Base-by-base conservation (phyloP, 2,329 filamentous ascomycete species). In the Chaetothyriales sp. region DNA sequence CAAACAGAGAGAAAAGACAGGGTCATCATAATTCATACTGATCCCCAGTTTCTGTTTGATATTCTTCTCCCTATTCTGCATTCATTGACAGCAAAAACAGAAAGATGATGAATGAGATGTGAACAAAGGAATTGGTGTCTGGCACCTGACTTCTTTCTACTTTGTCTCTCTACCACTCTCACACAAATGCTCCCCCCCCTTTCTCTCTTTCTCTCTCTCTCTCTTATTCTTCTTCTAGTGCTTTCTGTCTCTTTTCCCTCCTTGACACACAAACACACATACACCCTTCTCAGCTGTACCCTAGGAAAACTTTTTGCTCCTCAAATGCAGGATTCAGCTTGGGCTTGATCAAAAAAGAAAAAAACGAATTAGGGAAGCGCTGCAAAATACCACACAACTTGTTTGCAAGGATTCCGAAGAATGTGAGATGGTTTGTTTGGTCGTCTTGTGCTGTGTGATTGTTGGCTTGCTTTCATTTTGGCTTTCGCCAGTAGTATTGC, bases 401-500 rank as follows among this genome's bases (percentile, higher is more conserved):
- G 63, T 65, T 64, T 66, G 63, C 61, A 65, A 63, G 12, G 52
- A 53, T 59, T 58, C 55, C 57, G 58, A 53, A 42, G 28, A 50
- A 46, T 18, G 43, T 6, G 32, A 39, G 32, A 39, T 39, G 32
- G 32, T 15, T 12, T 39, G 12, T 39, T 39, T 39, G 32, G 32
- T 12, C 28, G 10, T 32, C 28, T 12, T 10, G 4, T 32, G 28
- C 10, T 9, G 2, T 32, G 7, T 32, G 28, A 32, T 32, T 3
- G 5, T 20, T 9, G 32, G 32, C 12, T 18, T 44, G 44, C 7
- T 44, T n/a, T 52, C 48, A 70, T 69, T 75, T 76, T 19, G 79
- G 80, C 60, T 78, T 77, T 61, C 79, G 79, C 80, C 80, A 83
- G 69, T 78, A 83, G 65, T 83, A 83, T 83, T 83, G 80, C 80